Conservation (phyloP, 768 basidiomycete genomes). For the Dioszegia crocea region DNA sequence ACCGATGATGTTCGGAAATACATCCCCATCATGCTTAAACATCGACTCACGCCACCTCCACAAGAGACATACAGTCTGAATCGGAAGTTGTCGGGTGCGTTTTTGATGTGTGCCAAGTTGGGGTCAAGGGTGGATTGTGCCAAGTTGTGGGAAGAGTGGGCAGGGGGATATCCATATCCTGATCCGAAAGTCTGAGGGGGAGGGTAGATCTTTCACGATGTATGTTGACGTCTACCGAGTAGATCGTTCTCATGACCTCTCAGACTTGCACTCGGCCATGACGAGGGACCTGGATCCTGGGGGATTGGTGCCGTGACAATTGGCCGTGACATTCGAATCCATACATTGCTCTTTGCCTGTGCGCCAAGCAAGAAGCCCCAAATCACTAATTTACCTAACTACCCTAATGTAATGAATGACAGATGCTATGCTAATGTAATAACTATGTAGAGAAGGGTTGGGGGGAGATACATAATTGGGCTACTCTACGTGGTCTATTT, state of each 20-base stretch:
- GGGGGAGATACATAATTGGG: background rate
- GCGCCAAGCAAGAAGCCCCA: too few relatives aligned
- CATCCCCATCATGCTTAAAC: constrained; percentile 84
- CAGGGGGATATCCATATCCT: constrained; percentile 7
- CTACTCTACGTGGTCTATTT: background rate
- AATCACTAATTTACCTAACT: too few relatives aligned
- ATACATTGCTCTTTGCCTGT: too few relatives aligned
- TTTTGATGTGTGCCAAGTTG: constrained; percentile 57
- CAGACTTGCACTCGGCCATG: too few relatives aligned
- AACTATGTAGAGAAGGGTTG: background rate
- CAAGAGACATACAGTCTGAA: constrained; percentile 93
- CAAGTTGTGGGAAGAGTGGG: constrained; percentile 64
- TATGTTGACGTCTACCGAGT: too few relatives aligned
- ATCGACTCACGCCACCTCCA: constrained; percentile 87
- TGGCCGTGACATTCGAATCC: too few relatives aligned
- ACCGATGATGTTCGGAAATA: constrained; percentile 70
- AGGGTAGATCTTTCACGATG: too few relatives aligned
- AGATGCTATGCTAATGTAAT: too few relatives aligned
- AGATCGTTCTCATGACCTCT: too few relatives aligned
- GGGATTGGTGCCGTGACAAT: too few relatives aligned
- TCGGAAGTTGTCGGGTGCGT: constrained; percentile 55
- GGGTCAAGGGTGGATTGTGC: constrained; percentile 69
- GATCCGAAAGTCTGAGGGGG: background rate
- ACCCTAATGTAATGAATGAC: too few relatives aligned
- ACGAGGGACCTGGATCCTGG: too few relatives aligned